Percentiles rank a stretch among this genome's conserved stretches.
These are phyloP conservation scores for Wickerhamiella dianesei DNA, from an alignment of 805 yeast genomes.

Conservation along the genomic window DNA sequence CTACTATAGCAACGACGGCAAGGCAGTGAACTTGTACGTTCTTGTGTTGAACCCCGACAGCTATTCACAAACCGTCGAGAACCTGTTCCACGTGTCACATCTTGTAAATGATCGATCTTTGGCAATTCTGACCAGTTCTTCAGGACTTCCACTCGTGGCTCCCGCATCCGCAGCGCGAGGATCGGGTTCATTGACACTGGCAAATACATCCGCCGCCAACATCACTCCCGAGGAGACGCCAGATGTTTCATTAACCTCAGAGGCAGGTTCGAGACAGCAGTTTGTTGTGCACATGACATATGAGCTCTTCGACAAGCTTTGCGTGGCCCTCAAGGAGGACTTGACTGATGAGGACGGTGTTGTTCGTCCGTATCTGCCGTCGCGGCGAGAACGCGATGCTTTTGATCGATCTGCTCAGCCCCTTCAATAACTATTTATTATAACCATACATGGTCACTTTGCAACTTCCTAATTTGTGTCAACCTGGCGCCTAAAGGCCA, in stretches of 20 bases:
- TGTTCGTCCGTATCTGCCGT: not conserved
- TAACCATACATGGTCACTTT: no score
- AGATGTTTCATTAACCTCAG: not conserved
- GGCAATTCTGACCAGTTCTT: conserved; percentile 35
- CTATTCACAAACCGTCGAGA: conserved; percentile 69
- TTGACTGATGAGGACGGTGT: not conserved
- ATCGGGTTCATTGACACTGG: not conserved
- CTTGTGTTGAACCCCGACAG: conserved; percentile 61
- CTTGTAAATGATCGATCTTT: conserved; percentile 60
- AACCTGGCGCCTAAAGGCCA: no score
- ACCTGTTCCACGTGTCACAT: conserved; percentile 70
- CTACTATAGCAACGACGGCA: not conserved
- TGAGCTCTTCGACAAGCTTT: not conserved
- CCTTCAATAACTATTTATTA: no score
- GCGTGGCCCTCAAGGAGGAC: conserved; percentile 1
- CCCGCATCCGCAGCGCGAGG: not conserved
- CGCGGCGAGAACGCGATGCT: not conserved
- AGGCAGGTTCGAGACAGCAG: not conserved
- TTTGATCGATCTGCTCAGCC: not conserved
- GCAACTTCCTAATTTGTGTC: no score
- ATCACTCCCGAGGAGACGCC: not conserved
- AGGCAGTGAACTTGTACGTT: conserved; percentile 43
- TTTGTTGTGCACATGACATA: conserved; percentile 1
- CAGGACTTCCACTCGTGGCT: conserved; percentile 18
- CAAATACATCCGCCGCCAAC: not conserved